These are phyloP conservation scores for Starmerella riodocensis DNA, from an alignment of 805 yeast species.

Conservation along the genomic window DNA sequence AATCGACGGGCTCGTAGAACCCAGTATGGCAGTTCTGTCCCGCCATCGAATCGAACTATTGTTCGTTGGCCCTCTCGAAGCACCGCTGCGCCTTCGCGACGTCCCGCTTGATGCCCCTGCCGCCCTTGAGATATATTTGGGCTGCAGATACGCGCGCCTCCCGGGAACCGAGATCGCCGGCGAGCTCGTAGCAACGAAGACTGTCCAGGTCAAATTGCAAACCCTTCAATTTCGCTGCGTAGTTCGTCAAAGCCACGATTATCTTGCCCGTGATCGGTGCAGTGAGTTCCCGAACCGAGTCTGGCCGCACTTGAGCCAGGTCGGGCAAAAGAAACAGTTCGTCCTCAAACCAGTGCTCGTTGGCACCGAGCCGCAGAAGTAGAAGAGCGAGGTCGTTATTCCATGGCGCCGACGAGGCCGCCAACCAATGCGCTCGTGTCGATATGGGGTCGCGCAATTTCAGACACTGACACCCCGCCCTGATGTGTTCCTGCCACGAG, in stretches of 20 bases:
- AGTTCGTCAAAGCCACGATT: constrained; percentile 4
- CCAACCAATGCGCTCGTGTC: constrained; percentile 10
- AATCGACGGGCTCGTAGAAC: neutral
- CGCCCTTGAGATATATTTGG: constrained; percentile 46
- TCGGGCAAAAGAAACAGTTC: neutral
- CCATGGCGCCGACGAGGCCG: constrained; percentile 7
- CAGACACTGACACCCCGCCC: neutral
- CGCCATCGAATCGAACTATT: no score
- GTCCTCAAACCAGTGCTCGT: constrained; percentile 8
- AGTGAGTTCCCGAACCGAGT: neutral
- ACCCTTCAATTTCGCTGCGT: constrained; percentile 4
- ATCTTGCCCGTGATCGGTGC: constrained; percentile 2
- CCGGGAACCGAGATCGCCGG: constrained; percentile 53
- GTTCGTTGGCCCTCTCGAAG: constrained; percentile 33
- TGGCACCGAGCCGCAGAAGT: constrained; percentile 6
- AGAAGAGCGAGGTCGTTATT: constrained; percentile 2
- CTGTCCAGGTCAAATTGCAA: constrained; percentile 44
- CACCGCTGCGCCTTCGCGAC: constrained; percentile 52
- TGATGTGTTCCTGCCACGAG: constrained; percentile 3
- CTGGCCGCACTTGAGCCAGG: neutral
- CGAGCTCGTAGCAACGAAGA: constrained; percentile 44
- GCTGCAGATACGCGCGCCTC: constrained; percentile 64
- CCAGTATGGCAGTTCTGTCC: no score
- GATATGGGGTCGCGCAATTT: neutral
- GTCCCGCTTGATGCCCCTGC: constrained; percentile 43